Evolutionary conservation across 805 yeast genomes (phyloP).

Genomic region (Candida patagonica): DNA sequence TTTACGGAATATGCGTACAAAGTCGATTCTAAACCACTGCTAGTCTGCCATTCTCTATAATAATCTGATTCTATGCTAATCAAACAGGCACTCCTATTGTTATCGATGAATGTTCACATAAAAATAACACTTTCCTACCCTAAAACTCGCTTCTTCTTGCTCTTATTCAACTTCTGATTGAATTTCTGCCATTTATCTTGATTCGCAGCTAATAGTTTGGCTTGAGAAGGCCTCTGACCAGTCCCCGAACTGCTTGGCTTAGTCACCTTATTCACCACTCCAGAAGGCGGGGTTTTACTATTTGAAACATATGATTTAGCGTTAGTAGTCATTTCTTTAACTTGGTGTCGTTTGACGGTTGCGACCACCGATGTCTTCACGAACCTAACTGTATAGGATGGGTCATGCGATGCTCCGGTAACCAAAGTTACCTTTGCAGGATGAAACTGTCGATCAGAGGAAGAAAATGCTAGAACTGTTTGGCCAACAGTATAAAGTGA

Average conservation of each 20-base stretch:
- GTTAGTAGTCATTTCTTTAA: constrained; percentile 3
- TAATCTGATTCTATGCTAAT: too few relatives aligned
- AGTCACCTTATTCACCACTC: constrained; percentile 3
- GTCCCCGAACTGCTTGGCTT: too few relatives aligned
- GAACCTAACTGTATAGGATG: constrained; percentile 22
- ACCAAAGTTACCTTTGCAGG: constrained; percentile 21
- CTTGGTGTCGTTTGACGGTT: constrained; percentile 15
- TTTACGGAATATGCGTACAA: too few relatives aligned
- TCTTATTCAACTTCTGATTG: constrained; percentile 13
- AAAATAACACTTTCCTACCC: too few relatives aligned
- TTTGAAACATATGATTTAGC: not conserved
- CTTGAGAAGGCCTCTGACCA: constrained; percentile 14
- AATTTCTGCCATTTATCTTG: constrained; percentile 25
- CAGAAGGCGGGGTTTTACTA: not conserved
- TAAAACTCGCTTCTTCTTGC: too few relatives aligned
- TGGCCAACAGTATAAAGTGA: constrained; percentile 15
- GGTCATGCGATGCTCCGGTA: constrained; percentile 21
- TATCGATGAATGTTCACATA: too few relatives aligned
- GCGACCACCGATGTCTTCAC: constrained; percentile 15
- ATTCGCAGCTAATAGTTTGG: constrained; percentile 14
- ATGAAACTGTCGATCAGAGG: constrained; percentile 23
- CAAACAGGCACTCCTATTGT: too few relatives aligned
- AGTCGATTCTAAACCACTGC: too few relatives aligned
- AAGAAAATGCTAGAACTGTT: constrained; percentile 21
- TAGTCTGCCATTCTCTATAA: too few relatives aligned